Conservation (phyloP, 805 yeast genomes). For the Ogataea kodamae region DNA sequence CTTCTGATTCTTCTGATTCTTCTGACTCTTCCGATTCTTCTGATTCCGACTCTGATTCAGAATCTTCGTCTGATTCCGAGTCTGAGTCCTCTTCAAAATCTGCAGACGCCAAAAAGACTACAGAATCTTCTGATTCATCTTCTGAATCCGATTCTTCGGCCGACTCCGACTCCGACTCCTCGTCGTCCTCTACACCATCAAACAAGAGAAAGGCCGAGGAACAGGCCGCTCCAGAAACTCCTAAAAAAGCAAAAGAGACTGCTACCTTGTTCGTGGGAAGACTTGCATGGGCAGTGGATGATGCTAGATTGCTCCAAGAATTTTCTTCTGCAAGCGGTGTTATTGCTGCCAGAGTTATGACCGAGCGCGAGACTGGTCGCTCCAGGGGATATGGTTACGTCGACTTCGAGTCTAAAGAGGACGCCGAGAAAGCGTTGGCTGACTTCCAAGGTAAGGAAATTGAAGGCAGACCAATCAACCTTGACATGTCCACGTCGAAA, state of each 20-base stretch:
- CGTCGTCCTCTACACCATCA: slow-evolving; percentile 25
- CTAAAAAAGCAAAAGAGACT: slow-evolving; percentile 64
- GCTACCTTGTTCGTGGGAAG: slow-evolving; percentile 95
- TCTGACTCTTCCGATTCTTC: slow-evolving; percentile 21
- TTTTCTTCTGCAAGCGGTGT: slow-evolving; percentile 84
- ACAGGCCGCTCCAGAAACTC: slow-evolving; percentile 34
- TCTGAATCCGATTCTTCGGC: slow-evolving; percentile 32
- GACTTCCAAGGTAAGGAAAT: slow-evolving; percentile 91
- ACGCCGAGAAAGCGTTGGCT: slow-evolving; percentile 81
- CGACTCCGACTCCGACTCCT: slow-evolving; percentile 26
- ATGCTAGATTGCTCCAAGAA: slow-evolving; percentile 86
- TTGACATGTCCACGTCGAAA: slow-evolving; percentile 85
- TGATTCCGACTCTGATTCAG: slow-evolving; percentile 24
- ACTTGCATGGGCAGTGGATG: slow-evolving; percentile 95
- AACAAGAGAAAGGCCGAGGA: slow-evolving; percentile 43
- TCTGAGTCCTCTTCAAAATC: slow-evolving; percentile 20
- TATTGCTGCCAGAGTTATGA: slow-evolving; percentile 83
- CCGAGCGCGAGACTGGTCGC: slow-evolving; percentile 79
- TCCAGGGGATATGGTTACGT: slow-evolving; percentile 98
- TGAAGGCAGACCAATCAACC: slow-evolving; percentile 94
- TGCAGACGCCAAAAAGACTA: slow-evolving; percentile 8
- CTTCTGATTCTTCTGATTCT: slow-evolving; percentile 12
- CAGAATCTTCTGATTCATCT: slow-evolving; percentile 15
- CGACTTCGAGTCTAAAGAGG: slow-evolving; percentile 74
- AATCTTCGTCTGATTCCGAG: slow-evolving; percentile 22